Conservation (phyloP, 352 stramenopile species). For the Phytophthora litchii region DNA sequence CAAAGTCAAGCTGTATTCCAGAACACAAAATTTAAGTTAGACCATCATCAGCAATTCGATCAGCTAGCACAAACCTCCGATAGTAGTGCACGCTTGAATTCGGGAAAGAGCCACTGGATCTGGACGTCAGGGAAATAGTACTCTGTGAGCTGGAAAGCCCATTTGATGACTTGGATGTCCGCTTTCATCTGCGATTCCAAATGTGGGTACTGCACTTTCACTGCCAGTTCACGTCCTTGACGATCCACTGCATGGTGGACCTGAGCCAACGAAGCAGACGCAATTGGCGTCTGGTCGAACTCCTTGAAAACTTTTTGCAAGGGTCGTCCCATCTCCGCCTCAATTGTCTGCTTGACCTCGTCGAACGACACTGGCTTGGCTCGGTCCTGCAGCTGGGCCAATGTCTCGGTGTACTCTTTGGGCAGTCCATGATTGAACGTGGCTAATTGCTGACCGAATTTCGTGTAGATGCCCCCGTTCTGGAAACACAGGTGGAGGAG, state of each 20-base stretch:
- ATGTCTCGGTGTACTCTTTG: slow-evolving; percentile 92
- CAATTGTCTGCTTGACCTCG: slow-evolving; percentile 50
- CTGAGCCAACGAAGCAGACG: slow-evolving; percentile 95
- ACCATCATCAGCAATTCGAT: neutral
- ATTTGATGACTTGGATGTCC: slow-evolving; percentile 79
- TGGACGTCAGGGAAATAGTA: slow-evolving; percentile 93
- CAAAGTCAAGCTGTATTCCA: slow-evolving; percentile 76
- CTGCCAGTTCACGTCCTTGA: slow-evolving; percentile 89
- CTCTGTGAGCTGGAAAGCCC: slow-evolving; percentile 61
- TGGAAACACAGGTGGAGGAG: slow-evolving; percentile 91
- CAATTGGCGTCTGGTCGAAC: slow-evolving; percentile 94
- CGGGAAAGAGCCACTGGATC: slow-evolving; percentile 94
- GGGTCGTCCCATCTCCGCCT: slow-evolving; percentile 62
- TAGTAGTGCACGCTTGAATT: slow-evolving; percentile 88
- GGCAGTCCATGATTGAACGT: slow-evolving; percentile 97
- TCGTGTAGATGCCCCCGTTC: slow-evolving; percentile 98
- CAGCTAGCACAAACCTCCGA: slow-evolving; percentile 52
- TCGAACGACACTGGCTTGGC: slow-evolving; percentile 79
- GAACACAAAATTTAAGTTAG: neutral
- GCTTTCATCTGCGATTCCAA: slow-evolving; percentile 80
- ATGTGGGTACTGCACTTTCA: slow-evolving; percentile 96
- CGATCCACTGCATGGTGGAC: slow-evolving; percentile 94
- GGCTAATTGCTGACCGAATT: slow-evolving; percentile 97
- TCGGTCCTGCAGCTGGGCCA: slow-evolving; percentile 93
- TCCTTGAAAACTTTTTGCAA: slow-evolving; percentile 89